phyloP scores from a whole-genome alignment of 2,329 filamentous ascomycete genomes.

The Pyricularia sp. region DNA sequence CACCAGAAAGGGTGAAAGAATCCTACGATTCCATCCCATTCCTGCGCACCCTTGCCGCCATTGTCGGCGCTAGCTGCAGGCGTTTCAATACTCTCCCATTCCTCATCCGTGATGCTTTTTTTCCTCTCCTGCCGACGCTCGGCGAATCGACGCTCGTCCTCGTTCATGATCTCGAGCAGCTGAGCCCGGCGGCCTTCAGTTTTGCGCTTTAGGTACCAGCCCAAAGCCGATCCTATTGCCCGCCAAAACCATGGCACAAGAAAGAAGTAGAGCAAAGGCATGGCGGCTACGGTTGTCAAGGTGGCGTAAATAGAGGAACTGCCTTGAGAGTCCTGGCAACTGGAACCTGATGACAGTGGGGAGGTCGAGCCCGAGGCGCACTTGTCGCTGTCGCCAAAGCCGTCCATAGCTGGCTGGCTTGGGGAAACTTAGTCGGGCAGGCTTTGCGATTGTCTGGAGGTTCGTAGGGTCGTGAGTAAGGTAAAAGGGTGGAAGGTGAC shows the following conservation, averaged over 20 bases:
- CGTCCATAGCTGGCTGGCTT: constrained; percentile 1
- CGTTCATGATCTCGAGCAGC: constrained; percentile 42
- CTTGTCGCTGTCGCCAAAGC: neutral
- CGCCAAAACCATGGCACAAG: constrained; percentile 27
- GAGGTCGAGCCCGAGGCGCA: neutral
- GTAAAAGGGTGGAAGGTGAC: neutral
- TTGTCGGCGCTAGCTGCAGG: constrained; percentile 23
- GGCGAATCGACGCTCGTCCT: constrained; percentile 29
- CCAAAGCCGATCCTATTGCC: constrained; percentile 33
- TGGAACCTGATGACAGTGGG: neutral
- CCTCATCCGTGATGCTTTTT: constrained; percentile 40
- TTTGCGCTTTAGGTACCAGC: constrained; percentile 53
- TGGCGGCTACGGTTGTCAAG: constrained; percentile 8
- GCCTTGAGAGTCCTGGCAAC: neutral
- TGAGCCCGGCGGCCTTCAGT: constrained; percentile 52
- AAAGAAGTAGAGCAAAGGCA: constrained; percentile 21
- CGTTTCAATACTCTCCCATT: constrained; percentile 61
- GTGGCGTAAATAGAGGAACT: neutral
- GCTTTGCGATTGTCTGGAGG: neutral
- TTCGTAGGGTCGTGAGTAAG: neutral
- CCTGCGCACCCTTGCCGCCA: constrained; percentile 34
- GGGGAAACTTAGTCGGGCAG: neutral
- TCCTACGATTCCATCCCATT: constrained; percentile 79
- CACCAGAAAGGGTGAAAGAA: constrained; percentile 99
- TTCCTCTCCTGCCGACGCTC: constrained; percentile 23